Conservation (phyloP, 1,139 yeast species). For the Lodderomyces theae region DNA sequence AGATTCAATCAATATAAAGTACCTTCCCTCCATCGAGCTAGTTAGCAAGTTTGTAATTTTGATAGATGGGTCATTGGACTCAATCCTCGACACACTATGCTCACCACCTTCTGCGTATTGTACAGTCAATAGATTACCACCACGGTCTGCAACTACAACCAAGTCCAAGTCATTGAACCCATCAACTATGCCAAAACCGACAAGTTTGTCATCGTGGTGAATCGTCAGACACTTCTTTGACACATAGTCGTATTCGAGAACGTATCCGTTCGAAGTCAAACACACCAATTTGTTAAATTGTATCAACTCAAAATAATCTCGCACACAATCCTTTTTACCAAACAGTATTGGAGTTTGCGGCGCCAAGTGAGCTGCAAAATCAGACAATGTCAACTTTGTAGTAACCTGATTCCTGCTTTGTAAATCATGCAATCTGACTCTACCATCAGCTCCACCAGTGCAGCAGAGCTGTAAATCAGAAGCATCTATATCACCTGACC, state of each 20-base stretch:
- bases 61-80: conserved; percentile 21
- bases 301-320: conserved; percentile 53
- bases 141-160: conserved; percentile 50
- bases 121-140: conserved; percentile 51
- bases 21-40: conserved; percentile 17
- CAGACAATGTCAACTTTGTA: conserved; percentile 25
- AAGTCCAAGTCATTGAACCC: conserved; percentile 40
- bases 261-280: conserved; percentile 62
- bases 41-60: conserved; percentile 54
- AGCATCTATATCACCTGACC: conserved; percentile 72
- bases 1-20: conserved; percentile 53
- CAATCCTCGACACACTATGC: conserved; percentile 23
- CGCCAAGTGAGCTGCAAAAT: conserved; percentile 23
- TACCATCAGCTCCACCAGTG: conserved; percentile 91
- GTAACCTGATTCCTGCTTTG: conserved; percentile 13
- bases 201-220: conserved; percentile 28
- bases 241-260: conserved; percentile 32
- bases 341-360: conserved; percentile 25
- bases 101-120: conserved; percentile 28
- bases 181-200: conserved; percentile 50
- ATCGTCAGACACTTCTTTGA: conserved; percentile 28
- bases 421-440: conserved; percentile 61
- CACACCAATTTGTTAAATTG: conserved; percentile 41
- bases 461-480: conserved; percentile 45
- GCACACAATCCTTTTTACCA: conserved; percentile 54